These are phyloP conservation scores for Leucocoprinus birnbaumii DNA, from an alignment of 768 basidiomycete genomes.

Conservation along the genomic window DNA sequence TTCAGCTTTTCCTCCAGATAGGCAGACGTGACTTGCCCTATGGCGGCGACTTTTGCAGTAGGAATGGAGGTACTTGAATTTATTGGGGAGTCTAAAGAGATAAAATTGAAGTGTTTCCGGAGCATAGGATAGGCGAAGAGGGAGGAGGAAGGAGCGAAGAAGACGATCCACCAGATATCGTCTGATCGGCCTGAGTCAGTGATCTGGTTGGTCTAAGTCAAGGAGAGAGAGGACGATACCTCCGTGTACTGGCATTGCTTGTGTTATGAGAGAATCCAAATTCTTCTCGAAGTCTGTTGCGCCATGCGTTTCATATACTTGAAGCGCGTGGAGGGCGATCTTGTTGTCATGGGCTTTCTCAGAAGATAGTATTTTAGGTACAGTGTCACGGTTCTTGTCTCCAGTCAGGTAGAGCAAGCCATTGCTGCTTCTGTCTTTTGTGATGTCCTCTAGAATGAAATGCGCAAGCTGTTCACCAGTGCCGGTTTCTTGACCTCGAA, in stretches of 20 bases:
- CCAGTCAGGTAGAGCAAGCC: slow-evolving; percentile 76
- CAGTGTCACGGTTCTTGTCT: slow-evolving; percentile 80
- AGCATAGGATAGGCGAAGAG: slow-evolving; percentile 13
- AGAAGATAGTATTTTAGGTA: slow-evolving; percentile 44
- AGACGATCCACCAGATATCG: slow-evolving; percentile 19
- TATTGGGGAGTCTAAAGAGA: neutral
- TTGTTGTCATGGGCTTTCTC: slow-evolving; percentile 26
- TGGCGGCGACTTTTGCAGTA: slow-evolving; percentile 13
- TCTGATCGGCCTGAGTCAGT: neutral
- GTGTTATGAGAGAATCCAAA: slow-evolving; percentile 22
- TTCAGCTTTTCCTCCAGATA: slow-evolving; percentile 16
- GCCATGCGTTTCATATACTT: slow-evolving; percentile 71
- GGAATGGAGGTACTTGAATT: neutral
- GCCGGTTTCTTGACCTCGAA: slow-evolving; percentile 53
- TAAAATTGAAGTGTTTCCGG: slow-evolving; percentile 13
- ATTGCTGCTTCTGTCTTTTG: slow-evolving; percentile 9
- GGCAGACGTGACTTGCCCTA: slow-evolving; percentile 17
- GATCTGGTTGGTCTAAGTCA: neutral
- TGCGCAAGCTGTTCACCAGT: slow-evolving; percentile 64
- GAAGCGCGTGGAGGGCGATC: slow-evolving; percentile 44
- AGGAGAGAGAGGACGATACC: neutral
- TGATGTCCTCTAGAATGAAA: slow-evolving; percentile 49
- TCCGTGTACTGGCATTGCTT: neutral
- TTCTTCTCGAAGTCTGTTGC: slow-evolving; percentile 48
- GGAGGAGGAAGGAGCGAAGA: slow-evolving; percentile 20